phyloP scores from a whole-genome alignment of 345 rosid genomes.

The Crucihimalaya himalaica region DNA sequence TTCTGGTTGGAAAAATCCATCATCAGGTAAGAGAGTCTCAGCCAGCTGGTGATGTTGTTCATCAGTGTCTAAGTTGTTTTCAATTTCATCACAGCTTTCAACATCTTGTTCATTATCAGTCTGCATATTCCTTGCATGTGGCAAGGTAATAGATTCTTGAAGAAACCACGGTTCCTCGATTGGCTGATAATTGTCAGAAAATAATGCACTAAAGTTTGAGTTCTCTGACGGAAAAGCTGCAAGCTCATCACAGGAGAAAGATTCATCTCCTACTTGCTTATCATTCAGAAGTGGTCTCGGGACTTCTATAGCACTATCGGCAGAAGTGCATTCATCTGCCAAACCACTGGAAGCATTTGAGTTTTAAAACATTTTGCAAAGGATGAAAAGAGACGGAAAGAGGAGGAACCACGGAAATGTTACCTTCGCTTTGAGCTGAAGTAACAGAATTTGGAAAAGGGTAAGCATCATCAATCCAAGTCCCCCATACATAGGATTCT shows the following conservation, averaged over 20 bases:
- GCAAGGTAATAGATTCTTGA: conserved; percentile 41
- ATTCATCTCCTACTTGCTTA: conserved; percentile 42
- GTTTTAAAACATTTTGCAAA: conserved; percentile 64
- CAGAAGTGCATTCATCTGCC: conserved; percentile 61
- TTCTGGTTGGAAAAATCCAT: conserved; percentile 50
- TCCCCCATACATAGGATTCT: conserved; percentile 61
- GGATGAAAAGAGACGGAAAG: conserved; percentile 32
- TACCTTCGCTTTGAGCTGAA: conserved; percentile 57
- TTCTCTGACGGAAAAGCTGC: conserved; percentile 32
- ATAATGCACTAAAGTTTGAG: conserved; percentile 34
- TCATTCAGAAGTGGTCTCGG: conserved; percentile 45
- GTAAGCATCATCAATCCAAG: conserved; percentile 72
- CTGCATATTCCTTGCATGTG: conserved; percentile 34
- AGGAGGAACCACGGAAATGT: conserved; percentile 43
- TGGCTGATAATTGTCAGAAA: conserved; percentile 66
- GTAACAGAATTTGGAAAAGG: conserved; percentile 40
- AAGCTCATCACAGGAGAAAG: conserved; percentile 39
- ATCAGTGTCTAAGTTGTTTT: conserved; percentile 26
- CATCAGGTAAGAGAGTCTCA: conserved; percentile 51
- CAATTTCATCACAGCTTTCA: conserved; percentile 43
- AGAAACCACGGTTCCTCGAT: conserved; percentile 93
- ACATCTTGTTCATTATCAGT: conserved; percentile 32
- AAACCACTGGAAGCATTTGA: conserved; percentile 93
- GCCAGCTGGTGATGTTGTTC: conserved; percentile 47
- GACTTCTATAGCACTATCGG: conserved; percentile 35